Conservation (phyloP, 176 grass and related monocot genomes). For the Melocanna baccifera region DNA sequence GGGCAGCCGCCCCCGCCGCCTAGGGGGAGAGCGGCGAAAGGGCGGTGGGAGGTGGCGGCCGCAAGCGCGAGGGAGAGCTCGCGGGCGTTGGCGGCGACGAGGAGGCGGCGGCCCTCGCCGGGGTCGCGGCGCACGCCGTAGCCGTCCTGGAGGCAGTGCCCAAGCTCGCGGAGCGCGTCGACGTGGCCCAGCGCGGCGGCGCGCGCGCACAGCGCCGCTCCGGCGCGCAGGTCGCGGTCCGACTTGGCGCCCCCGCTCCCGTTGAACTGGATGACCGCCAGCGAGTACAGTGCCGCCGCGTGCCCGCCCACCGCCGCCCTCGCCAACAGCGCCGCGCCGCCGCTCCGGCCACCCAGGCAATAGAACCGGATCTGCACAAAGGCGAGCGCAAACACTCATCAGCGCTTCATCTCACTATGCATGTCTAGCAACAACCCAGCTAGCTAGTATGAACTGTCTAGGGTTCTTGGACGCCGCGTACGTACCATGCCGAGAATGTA, state of each 20-base stretch:
- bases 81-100: constrained; percentile 57
- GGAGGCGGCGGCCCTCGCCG: constrained; percentile 55
- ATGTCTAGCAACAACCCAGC: not conserved
- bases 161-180: constrained; percentile 84
- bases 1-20: constrained; percentile 16
- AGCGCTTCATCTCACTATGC: not conserved
- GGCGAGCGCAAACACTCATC: not conserved
- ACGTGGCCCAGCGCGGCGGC: constrained; percentile 67
- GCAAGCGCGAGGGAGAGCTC: constrained; percentile 56
- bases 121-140: constrained; percentile 66
- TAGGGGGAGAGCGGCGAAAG: not conserved
- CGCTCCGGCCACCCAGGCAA: constrained; percentile 49
- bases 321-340: constrained; percentile 65
- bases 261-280: constrained; percentile 86
- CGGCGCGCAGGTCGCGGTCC: constrained; percentile 64
- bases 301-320: constrained; percentile 68
- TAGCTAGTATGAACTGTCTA: not conserved
- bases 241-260: constrained; percentile 71
- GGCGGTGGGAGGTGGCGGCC: not conserved
- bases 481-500: constrained; percentile 88
- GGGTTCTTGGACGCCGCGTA: not conserved
- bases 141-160: constrained; percentile 89
- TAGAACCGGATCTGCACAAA: constrained; percentile 74
- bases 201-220: constrained; percentile 67
- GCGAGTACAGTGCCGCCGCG: constrained; percentile 69